Conservation (phyloP, 306 rosid genomes). For the Cajanus cajan region DNA sequence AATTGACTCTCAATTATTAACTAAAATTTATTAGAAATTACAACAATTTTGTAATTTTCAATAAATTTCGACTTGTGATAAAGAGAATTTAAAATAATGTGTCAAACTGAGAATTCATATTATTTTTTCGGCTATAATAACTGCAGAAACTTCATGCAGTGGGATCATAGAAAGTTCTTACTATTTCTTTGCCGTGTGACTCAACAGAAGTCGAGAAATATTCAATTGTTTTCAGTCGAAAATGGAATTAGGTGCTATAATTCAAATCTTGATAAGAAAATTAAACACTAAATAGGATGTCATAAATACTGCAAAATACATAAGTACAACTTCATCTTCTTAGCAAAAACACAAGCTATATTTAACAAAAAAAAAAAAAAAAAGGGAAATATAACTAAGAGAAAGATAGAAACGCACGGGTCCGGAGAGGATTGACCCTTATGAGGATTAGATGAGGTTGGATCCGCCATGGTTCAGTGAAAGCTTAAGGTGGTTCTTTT, state of each 20-base stretch:
- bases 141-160: neutral
- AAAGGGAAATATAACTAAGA: neutral
- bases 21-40: too few relatives aligned
- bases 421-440: constrained; percentile 26
- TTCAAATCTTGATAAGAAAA: too few relatives aligned
- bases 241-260: neutral
- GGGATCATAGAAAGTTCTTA: neutral
- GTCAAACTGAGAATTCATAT: too few relatives aligned
- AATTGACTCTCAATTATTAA: too few relatives aligned
- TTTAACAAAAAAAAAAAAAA: neutral
- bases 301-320: neutral
- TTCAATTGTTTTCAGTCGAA: neutral
- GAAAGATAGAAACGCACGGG: constrained; percentile 24
- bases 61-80: too few relatives aligned
- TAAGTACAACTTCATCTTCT: neutral
- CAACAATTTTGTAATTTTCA: too few relatives aligned
- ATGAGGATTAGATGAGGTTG: constrained; percentile 6
- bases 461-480: constrained; percentile 29
- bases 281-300: neutral
- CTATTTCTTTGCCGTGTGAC: neutral
- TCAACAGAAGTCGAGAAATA: neutral
- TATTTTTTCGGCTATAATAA: neutral
- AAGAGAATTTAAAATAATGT: too few relatives aligned
- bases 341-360: neutral
- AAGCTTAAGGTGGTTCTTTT: neutral